Evolutionary conservation across 2,329 filamentous ascomycete genomes (phyloP).

Genomic region (Acrocalymma vagum): DNA sequence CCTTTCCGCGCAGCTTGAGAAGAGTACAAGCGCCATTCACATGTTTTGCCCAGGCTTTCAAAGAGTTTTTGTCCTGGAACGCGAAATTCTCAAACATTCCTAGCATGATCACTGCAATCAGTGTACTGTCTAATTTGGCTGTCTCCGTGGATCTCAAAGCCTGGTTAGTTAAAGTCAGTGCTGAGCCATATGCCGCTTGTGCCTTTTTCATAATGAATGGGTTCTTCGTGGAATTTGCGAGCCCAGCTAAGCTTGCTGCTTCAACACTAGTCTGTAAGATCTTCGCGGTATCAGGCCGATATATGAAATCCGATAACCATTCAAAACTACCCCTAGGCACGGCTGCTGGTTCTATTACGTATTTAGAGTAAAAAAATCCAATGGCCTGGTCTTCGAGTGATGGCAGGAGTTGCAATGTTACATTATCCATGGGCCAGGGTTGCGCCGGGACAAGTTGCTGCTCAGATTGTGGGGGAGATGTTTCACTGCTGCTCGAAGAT

Average conservation of each 20-base stretch:
- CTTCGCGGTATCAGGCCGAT: conserved; percentile 21
- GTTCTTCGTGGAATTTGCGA: conserved; percentile 34
- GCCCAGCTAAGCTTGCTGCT: conserved; percentile 32
- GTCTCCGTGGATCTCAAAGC: conserved; percentile 24
- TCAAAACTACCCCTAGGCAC: conserved; percentile 37
- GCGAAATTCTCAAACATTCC: conserved; percentile 44
- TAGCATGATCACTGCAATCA: conserved; percentile 40
- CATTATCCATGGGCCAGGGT: no score
- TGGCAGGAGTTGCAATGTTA: conserved; percentile 19
- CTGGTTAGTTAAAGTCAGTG: conserved; percentile 32
- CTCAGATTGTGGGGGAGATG: no score
- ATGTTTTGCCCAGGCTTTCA: conserved; percentile 43
- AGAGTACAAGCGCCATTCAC: conserved; percentile 42
- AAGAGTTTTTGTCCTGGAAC: conserved; percentile 32
- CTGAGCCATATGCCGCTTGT: conserved; percentile 31
- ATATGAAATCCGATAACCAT: conserved; percentile 32
- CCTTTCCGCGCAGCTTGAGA: conserved; percentile 38
- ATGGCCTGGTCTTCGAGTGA: conserved; percentile 39
- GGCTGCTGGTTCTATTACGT: conserved; percentile 29
- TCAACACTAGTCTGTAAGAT: conserved; percentile 30
- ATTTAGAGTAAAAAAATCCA: conserved; percentile 40
- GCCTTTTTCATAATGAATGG: conserved; percentile 31
- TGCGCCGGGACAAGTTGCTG: no score
- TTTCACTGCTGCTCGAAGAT: no score
- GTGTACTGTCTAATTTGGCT: conserved; percentile 33